Base-by-base conservation (phyloP, 257 asterid species). In the Lycium barbarum region DNA sequence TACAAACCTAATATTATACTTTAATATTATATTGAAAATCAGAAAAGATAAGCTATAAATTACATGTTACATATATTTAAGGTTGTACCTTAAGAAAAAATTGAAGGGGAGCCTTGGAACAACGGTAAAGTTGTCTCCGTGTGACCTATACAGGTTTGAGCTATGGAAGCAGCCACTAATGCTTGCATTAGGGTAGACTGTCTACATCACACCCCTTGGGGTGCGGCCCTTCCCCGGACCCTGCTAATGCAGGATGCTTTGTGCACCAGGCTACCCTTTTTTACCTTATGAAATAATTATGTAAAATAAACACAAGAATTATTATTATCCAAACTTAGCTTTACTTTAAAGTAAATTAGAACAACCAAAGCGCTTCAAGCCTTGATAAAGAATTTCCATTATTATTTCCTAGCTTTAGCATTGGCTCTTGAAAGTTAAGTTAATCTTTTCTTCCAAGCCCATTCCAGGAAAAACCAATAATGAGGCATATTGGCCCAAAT, bases 1-100 rank as follows among this genome's bases (percentile, higher is more conserved):
- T 49, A 74, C 45, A 74, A 74, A 74, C 62, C 81, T 51, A 49
- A 51, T 49, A 74, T 45, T 13, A 45, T 9, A 74, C 55, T 74
- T 22, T 6, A 74, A 22, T 49, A 51, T 49, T 74, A 51, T 49
- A 49, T 5, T 49, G 9, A 51, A 71, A 49, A 22, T 74, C 20
- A 74, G 20, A 49, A 74, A 74, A 49, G 45, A 74, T 13, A 49
- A 22, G 26, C 35, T n/a, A 73, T 20, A 73, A n/a, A 73, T 35
- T 18, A 33, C 73, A 74, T 49, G 61, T 74, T 49, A 49, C 81
- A 22, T 26, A 74, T 49, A 49, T 7, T 47, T 74, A 49, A 49
- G 61, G 61, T 49, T 49, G 61, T 33, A 74, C 38, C n/a, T 74
- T 26, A 13, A 20, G 14, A 74, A 73, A 74, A 1, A 45, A 1